Base-by-base conservation (phyloP, 1,284 basidiomycete species). In the Cryptococcus sp. region DNA sequence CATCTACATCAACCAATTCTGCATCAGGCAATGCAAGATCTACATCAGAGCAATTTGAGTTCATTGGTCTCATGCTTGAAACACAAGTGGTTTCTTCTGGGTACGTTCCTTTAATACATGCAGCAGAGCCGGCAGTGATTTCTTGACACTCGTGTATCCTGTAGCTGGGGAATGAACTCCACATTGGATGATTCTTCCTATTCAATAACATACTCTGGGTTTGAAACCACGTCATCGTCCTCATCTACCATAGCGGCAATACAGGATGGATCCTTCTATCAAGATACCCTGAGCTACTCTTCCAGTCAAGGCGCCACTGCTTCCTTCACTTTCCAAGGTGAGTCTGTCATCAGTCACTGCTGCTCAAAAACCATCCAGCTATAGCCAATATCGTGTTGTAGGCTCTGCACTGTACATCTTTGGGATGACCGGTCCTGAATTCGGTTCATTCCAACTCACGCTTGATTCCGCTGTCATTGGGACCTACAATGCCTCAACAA, bases 351-450 rank as follows among this genome's bases (percentile, higher is more conserved):
- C 15, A n/a, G 22, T 22, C 35, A 19, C 30, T 47, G 10, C 23
- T 11, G 22, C 11, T 35, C 25, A 25, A 25, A 6, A 6, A 25
- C 6, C 25, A 25, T 3, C 25, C 6, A 25, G 25, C 25, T 13
- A 38, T 19, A 22, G 35, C 13, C 11, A 20, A 39, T 19, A 13
- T 17, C 38, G 22, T 13, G 39, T n/a, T 23, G 7, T 51, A 69
- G 66, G 67, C 5, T 64, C 63, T 50, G 70, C 70, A 20, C 7
- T 70, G 11, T 71, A 69, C 41, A 43, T 73, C n/a, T 69, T 67
- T 55, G 71, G 70, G 13, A 60, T 65, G 47, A 71, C 70, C 6
- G 71, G 71, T 1, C 65, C 70, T 6, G 59, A 48, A 1, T 71
- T 70, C 56, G 68, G 66, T 1, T 49, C 50, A 3, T 73, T 65